phyloP scores from a whole-genome alignment of 345 rosid genomes.

The Physaria fendleri region DNA sequence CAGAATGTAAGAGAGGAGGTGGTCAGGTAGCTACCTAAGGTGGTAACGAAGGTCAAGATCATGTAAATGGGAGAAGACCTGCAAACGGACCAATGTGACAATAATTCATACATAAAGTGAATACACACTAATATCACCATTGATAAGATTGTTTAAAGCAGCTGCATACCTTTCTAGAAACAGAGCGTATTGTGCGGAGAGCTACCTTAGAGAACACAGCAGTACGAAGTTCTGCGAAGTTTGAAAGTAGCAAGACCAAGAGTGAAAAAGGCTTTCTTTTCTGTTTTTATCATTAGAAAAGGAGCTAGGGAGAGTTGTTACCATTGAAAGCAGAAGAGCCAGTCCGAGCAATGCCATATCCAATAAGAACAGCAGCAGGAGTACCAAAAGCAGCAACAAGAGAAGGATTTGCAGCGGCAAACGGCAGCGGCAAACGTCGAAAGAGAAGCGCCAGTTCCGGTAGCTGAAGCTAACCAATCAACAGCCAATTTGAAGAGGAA shows the following conservation, averaged over 20 bases:
- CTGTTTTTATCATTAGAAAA: background rate
- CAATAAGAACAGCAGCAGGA: conserved; percentile 77
- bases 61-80: conserved; percentile 95
- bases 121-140: background rate
- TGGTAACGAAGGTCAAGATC: conserved; percentile 88
- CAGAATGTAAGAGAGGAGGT: background rate
- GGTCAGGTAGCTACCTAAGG: conserved; percentile 54
- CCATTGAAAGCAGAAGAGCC: conserved; percentile 91
- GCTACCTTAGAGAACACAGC: conserved; percentile 96
- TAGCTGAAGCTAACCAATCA: conserved; percentile 72
- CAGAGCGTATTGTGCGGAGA: conserved; percentile 77
- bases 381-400: conserved; percentile 63
- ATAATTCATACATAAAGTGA: background rate
- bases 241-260: background rate
- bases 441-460: conserved; percentile 46
- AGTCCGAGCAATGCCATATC: conserved; percentile 87
- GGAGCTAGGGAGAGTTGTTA: conserved; percentile 24
- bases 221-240: conserved; percentile 79
- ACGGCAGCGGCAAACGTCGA: conserved; percentile 52
- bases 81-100: conserved; percentile 16
- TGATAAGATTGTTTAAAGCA: background rate
- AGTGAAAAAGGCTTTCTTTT: conserved; percentile 1
- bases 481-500: conserved; percentile 90
- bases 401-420: conserved; percentile 55
- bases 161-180: conserved; percentile 74